phyloP scores from a whole-genome alignment of 345 rosid species.

The Eucalyptus cloeziana region DNA sequence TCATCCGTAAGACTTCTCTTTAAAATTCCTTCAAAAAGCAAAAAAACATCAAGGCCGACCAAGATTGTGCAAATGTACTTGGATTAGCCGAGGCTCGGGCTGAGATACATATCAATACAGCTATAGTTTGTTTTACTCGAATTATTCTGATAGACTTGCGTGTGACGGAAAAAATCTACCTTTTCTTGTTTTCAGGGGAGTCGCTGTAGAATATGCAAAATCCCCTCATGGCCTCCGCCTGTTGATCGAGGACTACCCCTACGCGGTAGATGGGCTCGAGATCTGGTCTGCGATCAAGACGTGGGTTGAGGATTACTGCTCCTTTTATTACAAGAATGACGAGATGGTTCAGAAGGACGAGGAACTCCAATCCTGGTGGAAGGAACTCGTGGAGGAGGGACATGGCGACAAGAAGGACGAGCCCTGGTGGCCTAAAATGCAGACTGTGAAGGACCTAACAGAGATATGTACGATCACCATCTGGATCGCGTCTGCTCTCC shows the following conservation, averaged over 20 bases:
- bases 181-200: neutral
- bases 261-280: conserved; percentile 30
- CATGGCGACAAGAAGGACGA: neutral
- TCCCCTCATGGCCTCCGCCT: neutral
- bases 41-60: neutral
- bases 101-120: neutral
- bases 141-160: neutral
- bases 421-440: neutral
- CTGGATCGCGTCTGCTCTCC: neutral
- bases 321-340: conserved; percentile 11
- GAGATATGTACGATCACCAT: neutral
- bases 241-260: conserved; percentile 16
- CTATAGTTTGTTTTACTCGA: neutral
- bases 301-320: conserved; percentile 24
- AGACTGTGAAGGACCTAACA: neutral
- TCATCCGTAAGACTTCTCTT: neutral
- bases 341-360: conserved; percentile 4
- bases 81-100: neutral
- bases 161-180: neutral
- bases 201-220: neutral
- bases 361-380: conserved; percentile 16
- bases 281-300: conserved; percentile 21
- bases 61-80: neutral
- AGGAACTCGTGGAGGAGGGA: neutral
- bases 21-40: neutral